Evolutionary conservation across 2,329 filamentous ascomycete genomes (phyloP), one percentile per base, ranked within the genome.

Genomic region (Huntiella savannae): DNA sequence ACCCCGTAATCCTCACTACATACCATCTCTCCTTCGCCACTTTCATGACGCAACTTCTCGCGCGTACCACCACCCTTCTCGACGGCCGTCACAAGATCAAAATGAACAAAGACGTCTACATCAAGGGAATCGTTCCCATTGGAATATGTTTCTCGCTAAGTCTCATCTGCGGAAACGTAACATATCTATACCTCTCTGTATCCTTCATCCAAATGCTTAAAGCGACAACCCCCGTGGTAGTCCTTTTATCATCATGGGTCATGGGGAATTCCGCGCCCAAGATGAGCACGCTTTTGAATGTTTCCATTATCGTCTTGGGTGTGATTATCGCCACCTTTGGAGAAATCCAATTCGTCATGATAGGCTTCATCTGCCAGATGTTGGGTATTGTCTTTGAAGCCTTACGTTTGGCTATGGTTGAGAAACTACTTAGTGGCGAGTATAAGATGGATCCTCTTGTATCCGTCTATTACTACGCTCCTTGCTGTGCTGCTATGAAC

Each of bases 181-280:
- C 88, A 55, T 96, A 96, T 61, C 75, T 95, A 47, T 94, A 95
- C 64, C 75, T 96, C 51, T 91, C 82, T 54, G 88, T 96, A 49
- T 82, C 88, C 50, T 96, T 96, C 63, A 96, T 96, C 58, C 88
- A 96, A 71, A 96, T 96, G 88, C 78, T 96, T 63, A 96, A 96
- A 83, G 91, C 91, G 54, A 95, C 86, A 38, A 96, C 84, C 32
- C 91, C 91, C 12, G 87, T 96, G 50, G 87, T 86, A 46, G 87
- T 96, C 45, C 76, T 98, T 35, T 65, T 96, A 54, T 81, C 84
- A 36, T 84, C 85, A 54, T 96, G 91, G 88, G 69, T 71, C 45
- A 77, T 96, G 57, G 84, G 86, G 49, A 77, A 94, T 44, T 77
- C 83, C 11, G 77, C 83, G 51, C 82, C 85, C 46, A 92, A 86